Conservation (phyloP, 2,329 filamentous ascomycete species). For the Ophiocordyceps australis region DNA sequence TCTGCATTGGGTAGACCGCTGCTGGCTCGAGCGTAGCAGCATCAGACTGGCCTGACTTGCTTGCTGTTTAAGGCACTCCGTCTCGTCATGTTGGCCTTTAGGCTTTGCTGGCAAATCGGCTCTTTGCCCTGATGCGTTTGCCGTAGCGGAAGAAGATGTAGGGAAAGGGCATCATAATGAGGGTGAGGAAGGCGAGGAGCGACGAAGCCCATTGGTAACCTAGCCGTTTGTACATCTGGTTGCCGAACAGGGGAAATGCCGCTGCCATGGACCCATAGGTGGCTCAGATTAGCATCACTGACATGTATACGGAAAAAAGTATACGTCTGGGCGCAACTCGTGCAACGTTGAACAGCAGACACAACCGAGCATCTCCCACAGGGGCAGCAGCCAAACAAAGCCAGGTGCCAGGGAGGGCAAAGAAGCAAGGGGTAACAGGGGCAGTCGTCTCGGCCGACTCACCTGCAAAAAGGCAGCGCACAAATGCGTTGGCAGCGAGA, state of each 20-base stretch:
- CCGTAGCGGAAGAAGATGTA: conserved; percentile 44
- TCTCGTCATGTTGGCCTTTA: conserved; percentile 4
- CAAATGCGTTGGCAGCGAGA: conserved; percentile 69
- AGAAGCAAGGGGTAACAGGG: too few species aligned
- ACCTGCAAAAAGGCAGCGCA: conserved; percentile 59
- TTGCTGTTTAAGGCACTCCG: too few species aligned
- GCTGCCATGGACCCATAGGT: too few species aligned
- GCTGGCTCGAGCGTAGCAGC: too few species aligned
- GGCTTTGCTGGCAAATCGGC: conserved; percentile 29
- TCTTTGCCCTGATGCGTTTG: conserved; percentile 34
- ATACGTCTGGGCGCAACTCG: too few species aligned
- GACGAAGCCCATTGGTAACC: conserved; percentile 54
- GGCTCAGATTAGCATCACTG: conserved; percentile 4
- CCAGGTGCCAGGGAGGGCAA: too few species aligned
- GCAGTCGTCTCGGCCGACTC: conserved; percentile 8
- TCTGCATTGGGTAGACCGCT: too few species aligned
- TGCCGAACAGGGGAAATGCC: conserved; percentile 58
- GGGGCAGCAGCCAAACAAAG: too few species aligned
- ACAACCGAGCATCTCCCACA: too few species aligned
- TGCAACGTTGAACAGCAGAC: too few species aligned
- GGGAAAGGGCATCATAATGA: conserved; percentile 46
- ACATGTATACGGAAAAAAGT: too few species aligned
- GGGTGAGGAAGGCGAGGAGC: conserved; percentile 40
- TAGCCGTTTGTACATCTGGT: conserved; percentile 51
- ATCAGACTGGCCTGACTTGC: too few species aligned